A percentile compares a stretch with the other conserved stretches of the same genome.
Conservation (phyloP, 2,329 filamentous ascomycete species). For the Periconia digitata region DNA sequence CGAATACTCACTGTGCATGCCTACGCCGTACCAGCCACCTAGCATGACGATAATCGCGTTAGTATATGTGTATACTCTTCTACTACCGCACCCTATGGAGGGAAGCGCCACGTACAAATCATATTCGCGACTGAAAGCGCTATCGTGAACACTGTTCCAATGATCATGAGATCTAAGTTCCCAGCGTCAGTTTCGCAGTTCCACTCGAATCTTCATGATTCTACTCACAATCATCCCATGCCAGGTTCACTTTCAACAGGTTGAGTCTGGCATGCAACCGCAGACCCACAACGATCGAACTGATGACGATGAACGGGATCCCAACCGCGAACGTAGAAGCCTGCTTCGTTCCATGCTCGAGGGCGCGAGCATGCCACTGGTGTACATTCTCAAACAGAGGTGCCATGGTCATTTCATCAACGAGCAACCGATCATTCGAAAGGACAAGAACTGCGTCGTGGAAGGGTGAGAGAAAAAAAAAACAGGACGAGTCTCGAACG, state of each 20-base stretch:
- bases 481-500: neutral
- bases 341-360: constrained; percentile 6
- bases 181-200: neutral
- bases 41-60: neutral
- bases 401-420: neutral
- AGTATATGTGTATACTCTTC: no score
- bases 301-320: constrained; percentile 8
- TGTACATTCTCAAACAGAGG: neutral
- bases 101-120: constrained; percentile 1
- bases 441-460: no score
- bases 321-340: constrained; percentile 5
- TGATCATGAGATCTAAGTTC: constrained; percentile 2
- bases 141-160: constrained; percentile 2
- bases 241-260: neutral
- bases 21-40: constrained; percentile 6
- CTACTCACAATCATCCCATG: constrained; percentile 5
- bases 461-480: no score
- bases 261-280: constrained; percentile 3
- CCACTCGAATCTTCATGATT: neutral
- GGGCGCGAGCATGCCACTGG: constrained; percentile 4
- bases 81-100: neutral
- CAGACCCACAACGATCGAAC: neutral
- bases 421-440: neutral
- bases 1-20: constrained; percentile 6
- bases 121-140: constrained; percentile 6